Conservation (phyloP, 495 filamentous ascomycete species). For the Hypoxylon fragiforme region DNA sequence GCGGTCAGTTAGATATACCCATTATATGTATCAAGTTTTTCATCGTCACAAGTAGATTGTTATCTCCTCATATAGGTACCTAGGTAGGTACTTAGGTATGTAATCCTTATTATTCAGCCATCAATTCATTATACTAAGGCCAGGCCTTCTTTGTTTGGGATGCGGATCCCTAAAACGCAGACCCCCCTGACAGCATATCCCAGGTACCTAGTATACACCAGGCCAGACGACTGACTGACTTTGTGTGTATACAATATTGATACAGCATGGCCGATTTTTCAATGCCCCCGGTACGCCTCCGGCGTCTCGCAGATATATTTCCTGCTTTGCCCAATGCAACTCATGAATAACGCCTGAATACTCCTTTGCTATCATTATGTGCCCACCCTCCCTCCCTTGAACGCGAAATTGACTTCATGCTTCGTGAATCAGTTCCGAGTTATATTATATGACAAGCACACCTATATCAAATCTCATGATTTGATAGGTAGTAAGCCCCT, state of each 20-base stretch:
- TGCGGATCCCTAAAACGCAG: too few relatives aligned
- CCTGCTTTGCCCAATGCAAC: constrained; percentile 4
- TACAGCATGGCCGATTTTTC: constrained; percentile 4
- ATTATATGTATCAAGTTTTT: background rate
- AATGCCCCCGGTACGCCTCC: constrained; percentile 12
- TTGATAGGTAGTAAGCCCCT: too few relatives aligned
- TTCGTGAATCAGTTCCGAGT: too few relatives aligned
- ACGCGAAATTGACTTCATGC: too few relatives aligned
- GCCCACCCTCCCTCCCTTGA: too few relatives aligned
- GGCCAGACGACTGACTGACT: background rate
- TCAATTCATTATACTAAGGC: constrained; percentile 19
- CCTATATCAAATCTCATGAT: too few relatives aligned
- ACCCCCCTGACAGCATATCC: too few relatives aligned
- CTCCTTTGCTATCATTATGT: too few relatives aligned
- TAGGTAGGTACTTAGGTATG: too few relatives aligned
- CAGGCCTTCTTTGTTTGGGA: constrained; percentile 9
- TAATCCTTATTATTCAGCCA: constrained; percentile 3
- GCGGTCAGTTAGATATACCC: constrained; percentile 1
- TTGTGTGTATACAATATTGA: constrained; percentile 11
- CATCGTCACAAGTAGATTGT: constrained; percentile 7
- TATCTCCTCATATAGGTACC: too few relatives aligned
- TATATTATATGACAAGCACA: too few relatives aligned
- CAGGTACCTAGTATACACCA: constrained; percentile 5
- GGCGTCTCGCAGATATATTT: background rate
- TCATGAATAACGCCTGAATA: constrained; percentile 3